phyloP scores from a whole-genome alignment of 2,329 filamentous ascomycete species.

The Grosmannia clavigera region DNA sequence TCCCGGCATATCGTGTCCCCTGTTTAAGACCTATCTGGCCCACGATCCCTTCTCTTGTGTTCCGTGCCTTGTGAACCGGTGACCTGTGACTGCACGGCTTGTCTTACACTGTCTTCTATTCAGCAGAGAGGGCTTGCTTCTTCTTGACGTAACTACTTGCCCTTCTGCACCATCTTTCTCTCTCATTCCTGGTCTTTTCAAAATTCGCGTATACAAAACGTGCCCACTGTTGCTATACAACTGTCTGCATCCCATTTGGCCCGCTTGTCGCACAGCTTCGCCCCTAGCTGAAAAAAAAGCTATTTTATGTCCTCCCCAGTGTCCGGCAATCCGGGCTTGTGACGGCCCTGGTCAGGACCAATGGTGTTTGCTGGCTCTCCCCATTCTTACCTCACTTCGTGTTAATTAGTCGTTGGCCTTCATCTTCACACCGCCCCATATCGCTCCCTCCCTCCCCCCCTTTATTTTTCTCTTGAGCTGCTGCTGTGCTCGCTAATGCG shows the following conservation, averaged over 20 bases:
- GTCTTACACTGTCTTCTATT: not conserved
- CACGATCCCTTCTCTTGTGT: not conserved
- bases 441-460: not conserved
- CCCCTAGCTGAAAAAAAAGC: not conserved
- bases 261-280: not conserved
- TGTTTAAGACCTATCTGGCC: not conserved
- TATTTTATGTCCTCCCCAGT: not conserved
- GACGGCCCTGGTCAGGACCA: not conserved
- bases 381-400: not conserved
- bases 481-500: not conserved
- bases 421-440: conserved; percentile 8
- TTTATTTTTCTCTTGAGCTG: not conserved
- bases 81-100: not conserved
- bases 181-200: not conserved
- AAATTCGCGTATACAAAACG: not conserved
- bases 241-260: not conserved
- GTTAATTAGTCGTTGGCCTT: not conserved
- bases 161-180: not conserved
- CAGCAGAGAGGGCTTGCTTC: not conserved
- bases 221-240: not conserved
- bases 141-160: not conserved
- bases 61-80: not conserved
- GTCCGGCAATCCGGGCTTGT: not conserved
- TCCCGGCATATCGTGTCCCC: not conserved
- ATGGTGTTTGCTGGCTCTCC: not conserved